Conservation (phyloP, 257 asterid species). For the Jacaranda mimosifolia region DNA sequence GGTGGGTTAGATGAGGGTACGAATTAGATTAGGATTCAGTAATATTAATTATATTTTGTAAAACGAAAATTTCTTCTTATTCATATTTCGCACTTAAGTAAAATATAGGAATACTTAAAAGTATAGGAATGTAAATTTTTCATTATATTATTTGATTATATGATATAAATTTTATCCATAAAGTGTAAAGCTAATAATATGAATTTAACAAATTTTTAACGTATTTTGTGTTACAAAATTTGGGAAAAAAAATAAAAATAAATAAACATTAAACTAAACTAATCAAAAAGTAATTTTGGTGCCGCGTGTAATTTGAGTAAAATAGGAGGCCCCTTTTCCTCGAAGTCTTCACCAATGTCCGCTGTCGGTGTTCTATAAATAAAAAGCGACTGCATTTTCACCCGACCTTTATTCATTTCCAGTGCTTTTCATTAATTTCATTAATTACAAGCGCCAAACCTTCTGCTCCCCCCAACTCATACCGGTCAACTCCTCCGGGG, state of each 20-base stretch:
- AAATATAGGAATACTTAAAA: no score
- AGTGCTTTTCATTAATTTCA: constrained; percentile 1
- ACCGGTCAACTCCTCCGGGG: constrained; percentile 52
- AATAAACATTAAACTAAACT: not conserved
- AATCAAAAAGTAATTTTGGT: not conserved
- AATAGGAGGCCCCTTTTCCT: constrained; percentile 35
- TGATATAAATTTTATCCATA: no score
- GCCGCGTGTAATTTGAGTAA: constrained; percentile 38
- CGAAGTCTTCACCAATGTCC: constrained; percentile 41
- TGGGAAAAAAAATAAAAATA: not conserved
- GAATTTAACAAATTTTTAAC: no score
- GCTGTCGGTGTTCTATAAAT: constrained; percentile 49
- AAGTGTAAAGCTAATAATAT: no score
- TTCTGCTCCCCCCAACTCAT: constrained; percentile 13
- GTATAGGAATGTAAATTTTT: no score
- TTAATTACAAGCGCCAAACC: constrained; percentile 21
- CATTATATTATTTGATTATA: no score
- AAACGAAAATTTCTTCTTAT: no score
- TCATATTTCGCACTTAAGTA: no score
- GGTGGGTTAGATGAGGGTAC: no score
- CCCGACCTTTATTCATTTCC: constrained; percentile 29
- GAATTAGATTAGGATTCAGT: no score
- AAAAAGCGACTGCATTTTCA: constrained; percentile 23
- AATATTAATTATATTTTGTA: no score
- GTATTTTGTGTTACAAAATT: no score